These are phyloP conservation scores for Puccinia coronata DNA, from an alignment of 1,284 basidiomycete species.

Conservation along the genomic window DNA sequence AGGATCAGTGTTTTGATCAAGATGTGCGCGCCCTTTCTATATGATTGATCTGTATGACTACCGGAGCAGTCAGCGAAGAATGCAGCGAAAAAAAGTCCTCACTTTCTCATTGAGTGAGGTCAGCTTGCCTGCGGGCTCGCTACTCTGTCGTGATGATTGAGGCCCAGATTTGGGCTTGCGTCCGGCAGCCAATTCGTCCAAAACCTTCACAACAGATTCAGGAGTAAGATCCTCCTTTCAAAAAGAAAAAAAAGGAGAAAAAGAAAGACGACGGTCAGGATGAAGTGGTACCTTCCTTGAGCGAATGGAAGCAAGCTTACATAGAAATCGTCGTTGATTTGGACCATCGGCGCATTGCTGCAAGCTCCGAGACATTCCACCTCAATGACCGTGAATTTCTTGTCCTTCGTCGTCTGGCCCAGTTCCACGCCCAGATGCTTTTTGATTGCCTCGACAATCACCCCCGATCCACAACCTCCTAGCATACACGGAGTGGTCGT, in stretches of 20 bases:
- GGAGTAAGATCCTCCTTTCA: conserved; percentile 92
- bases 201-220: conserved; percentile 79
- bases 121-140: conserved; percentile 84
- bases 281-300: neutral
- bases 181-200: conserved; percentile 81
- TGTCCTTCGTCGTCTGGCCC: conserved; percentile 89
- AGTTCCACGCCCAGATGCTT: conserved; percentile 74
- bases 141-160: conserved; percentile 79
- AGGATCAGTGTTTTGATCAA: conserved; percentile 5
- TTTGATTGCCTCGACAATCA: conserved; percentile 83
- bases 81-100: conserved; percentile 55
- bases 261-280: neutral
- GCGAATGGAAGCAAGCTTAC: conserved; percentile 62
- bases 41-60: too few relatives aligned
- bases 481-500: conserved; percentile 99
- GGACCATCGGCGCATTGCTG: conserved; percentile 99
- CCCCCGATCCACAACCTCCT: conserved; percentile 76
- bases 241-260: neutral
- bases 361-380: conserved; percentile 98
- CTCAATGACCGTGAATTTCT: conserved; percentile 95
- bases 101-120: conserved; percentile 82
- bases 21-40: too few relatives aligned
- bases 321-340: conserved; percentile 94
- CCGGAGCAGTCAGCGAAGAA: too few relatives aligned
- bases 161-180: conserved; percentile 88